These are phyloP conservation scores for Abrus pulchellus DNA, from an alignment of 306 rosid species.

Conservation along the genomic window DNA sequence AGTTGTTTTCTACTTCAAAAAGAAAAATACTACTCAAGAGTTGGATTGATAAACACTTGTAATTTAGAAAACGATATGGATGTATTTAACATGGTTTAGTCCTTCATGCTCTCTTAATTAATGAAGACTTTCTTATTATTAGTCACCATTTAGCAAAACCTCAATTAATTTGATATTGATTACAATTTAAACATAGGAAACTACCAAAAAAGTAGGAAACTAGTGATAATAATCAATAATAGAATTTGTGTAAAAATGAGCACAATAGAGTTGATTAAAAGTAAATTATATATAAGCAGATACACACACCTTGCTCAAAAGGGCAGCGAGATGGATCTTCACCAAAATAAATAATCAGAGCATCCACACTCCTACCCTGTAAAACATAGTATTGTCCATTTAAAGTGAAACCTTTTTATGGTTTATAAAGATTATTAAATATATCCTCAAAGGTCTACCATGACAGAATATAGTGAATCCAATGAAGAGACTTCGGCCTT, in stretches of 20 bases:
- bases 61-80: not conserved
- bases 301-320: constrained; percentile 85
- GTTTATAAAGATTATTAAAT: constrained; percentile 11
- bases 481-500: constrained; percentile 90
- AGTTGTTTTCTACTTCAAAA: not conserved
- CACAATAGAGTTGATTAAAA: too few species aligned
- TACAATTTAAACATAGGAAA: not conserved
- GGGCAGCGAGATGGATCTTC: constrained; percentile 94
- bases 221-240: not conserved
- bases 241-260: too few species aligned
- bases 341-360: constrained; percentile 88
- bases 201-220: not conserved
- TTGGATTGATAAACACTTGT: not conserved
- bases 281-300: too few species aligned
- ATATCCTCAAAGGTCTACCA: constrained; percentile 67
- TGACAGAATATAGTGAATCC: constrained; percentile 81
- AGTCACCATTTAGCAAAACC: not conserved
- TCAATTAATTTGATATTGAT: not conserved
- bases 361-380: constrained; percentile 92
- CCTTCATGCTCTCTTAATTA: not conserved
- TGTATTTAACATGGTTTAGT: not conserved
- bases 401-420: constrained; percentile 34
- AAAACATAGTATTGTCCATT: constrained; percentile 39
- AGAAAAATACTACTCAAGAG: not conserved
- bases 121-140: not conserved